These are phyloP conservation scores for Citrus trifoliata DNA, from an alignment of 345 rosid genomes.

Conservation along the genomic window DNA sequence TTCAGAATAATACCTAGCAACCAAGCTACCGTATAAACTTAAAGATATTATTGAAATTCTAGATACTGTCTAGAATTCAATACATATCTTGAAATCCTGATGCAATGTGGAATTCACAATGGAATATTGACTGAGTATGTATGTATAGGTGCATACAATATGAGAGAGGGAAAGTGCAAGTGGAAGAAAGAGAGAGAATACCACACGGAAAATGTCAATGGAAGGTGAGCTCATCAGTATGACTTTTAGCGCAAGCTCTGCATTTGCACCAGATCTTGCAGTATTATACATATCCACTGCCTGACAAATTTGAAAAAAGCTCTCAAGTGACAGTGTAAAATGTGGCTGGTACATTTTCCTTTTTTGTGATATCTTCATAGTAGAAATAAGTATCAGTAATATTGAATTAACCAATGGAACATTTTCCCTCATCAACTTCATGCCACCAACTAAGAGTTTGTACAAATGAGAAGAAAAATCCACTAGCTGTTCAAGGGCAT, in stretches of 20 bases:
- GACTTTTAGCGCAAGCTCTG: slow-evolving; percentile 57
- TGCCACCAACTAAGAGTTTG: slow-evolving; percentile 48
- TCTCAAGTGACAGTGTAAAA: slow-evolving; percentile 62
- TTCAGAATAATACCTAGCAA: not conserved
- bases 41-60: not conserved
- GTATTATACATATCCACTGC: slow-evolving; percentile 28
- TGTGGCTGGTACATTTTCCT: slow-evolving; percentile 72
- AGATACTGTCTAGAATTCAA: not conserved
- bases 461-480: slow-evolving; percentile 62
- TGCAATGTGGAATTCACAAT: not conserved
- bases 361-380: slow-evolving; percentile 68
- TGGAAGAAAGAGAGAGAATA: slow-evolving; percentile 21
- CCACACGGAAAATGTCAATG: slow-evolving; percentile 54
- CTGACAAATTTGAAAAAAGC: slow-evolving; percentile 56
- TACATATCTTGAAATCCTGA: not conserved
- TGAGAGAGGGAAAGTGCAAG: not conserved
- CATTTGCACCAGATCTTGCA: slow-evolving; percentile 32
- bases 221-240: slow-evolving; percentile 75
- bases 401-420: slow-evolving; percentile 34
- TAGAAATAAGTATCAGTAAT: slow-evolving; percentile 46
- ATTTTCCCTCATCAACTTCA: slow-evolving; percentile 42
- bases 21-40: not conserved
- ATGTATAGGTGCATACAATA: not conserved
- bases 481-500: slow-evolving; percentile 72
- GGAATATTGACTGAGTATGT: not conserved